These are phyloP conservation scores for Dactylellina parvicollis DNA, from an alignment of 2,329 filamentous ascomycete species.

Conservation along the genomic window DNA sequence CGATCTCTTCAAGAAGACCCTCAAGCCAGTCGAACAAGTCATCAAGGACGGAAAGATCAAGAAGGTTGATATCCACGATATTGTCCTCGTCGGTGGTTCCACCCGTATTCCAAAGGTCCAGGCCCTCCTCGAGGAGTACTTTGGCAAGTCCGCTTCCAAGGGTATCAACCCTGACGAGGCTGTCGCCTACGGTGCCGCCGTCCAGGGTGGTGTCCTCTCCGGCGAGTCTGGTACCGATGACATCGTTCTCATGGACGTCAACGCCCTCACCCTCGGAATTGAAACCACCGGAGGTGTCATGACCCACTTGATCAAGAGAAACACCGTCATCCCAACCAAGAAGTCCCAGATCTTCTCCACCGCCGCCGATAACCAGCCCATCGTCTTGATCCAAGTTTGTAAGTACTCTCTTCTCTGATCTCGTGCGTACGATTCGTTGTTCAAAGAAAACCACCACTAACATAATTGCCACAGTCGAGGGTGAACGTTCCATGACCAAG, in stretches of 20 bases:
- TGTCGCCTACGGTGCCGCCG: slow-evolving; percentile 95
- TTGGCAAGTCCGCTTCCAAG: slow-evolving; percentile 98
- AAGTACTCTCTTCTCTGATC: slow-evolving; percentile 56
- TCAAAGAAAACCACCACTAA: slow-evolving; percentile 21
- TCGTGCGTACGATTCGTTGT: no score
- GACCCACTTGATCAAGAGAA: slow-evolving; percentile 94
- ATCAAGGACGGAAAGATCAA: slow-evolving; percentile 97
- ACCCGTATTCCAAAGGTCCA: slow-evolving; percentile 99
- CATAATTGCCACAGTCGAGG: slow-evolving; percentile 69
- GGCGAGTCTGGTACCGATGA: slow-evolving; percentile 83
- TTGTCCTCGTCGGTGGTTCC: slow-evolving; percentile 96
- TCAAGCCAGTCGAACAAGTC: slow-evolving; percentile 98
- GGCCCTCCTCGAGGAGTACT: slow-evolving; percentile 93
- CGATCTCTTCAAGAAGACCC: slow-evolving; percentile 98
- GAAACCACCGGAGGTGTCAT: slow-evolving; percentile 98
- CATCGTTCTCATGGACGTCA: slow-evolving; percentile 95
- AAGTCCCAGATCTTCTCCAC: slow-evolving; percentile 99
- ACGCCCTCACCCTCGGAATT: slow-evolving; percentile 94
- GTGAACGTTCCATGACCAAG: slow-evolving; percentile 92
- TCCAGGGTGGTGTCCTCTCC: slow-evolving; percentile 94
- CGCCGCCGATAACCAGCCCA: slow-evolving; percentile 94
- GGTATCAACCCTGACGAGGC: slow-evolving; percentile 99
- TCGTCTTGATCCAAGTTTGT: slow-evolving; percentile 92
- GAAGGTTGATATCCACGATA: slow-evolving; percentile 94
- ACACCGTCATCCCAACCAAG: slow-evolving; percentile 92